These are phyloP conservation scores for Linnemannia hyalina DNA, from an alignment of 192 early-diverging fungal genomes.

Conservation along the genomic window DNA sequence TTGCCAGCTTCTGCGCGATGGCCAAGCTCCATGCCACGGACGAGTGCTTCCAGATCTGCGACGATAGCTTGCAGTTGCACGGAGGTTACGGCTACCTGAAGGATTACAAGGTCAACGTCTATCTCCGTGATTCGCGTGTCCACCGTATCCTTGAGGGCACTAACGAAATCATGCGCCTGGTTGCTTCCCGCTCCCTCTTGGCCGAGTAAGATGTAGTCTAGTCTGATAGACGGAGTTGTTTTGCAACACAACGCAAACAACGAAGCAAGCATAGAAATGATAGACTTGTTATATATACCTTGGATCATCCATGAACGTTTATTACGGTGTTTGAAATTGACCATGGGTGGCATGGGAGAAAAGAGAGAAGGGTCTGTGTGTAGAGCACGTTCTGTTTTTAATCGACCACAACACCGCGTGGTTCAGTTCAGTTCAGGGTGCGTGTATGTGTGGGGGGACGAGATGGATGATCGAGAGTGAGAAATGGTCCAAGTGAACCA, in stretches of 20 bases:
- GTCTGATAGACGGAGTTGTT: background rate
- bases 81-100: conserved; percentile 74
- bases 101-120: conserved; percentile 71
- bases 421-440: background rate
- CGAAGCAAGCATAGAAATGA: background rate
- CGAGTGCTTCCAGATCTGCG: conserved; percentile 67
- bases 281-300: background rate
- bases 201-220: conserved; percentile 46
- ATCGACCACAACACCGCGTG: background rate
- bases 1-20: conserved; percentile 66
- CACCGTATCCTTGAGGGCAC: conserved; percentile 76
- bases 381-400: background rate
- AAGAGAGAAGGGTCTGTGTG: background rate
- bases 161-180: conserved; percentile 73
- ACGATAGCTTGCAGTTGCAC: conserved; percentile 66
- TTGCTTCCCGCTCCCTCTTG: conserved; percentile 63
- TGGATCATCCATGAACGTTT: background rate
- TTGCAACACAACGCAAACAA: background rate
- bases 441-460: no score
- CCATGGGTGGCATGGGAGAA: background rate
- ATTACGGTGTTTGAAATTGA: background rate
- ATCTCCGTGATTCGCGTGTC: conserved; percentile 67
- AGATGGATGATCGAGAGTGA: background rate
- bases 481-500: background rate
- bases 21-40: conserved; percentile 71